These are phyloP conservation scores for Chaetomium strumarium DNA, from an alignment of 2,329 filamentous ascomycete species.

Conservation along the genomic window DNA sequence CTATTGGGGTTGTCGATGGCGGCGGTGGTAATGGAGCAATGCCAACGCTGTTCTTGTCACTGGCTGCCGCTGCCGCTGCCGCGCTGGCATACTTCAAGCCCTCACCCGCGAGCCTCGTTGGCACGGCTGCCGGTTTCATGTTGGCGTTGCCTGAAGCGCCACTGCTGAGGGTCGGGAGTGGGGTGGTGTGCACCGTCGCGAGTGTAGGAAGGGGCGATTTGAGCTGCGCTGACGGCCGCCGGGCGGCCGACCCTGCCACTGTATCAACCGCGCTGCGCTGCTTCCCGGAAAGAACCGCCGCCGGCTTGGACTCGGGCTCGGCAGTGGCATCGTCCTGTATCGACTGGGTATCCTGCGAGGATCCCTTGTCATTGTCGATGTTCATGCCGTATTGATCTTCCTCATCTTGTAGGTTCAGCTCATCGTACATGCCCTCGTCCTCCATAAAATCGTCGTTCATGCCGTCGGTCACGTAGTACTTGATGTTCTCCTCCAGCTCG, in stretches of 20 bases:
- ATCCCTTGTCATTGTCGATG: constrained; percentile 75
- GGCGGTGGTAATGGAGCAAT: constrained; percentile 92
- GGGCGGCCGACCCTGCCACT: constrained; percentile 44
- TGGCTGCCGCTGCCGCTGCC: constrained; percentile 85
- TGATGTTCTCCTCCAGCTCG: constrained; percentile 85
- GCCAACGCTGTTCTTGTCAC: constrained; percentile 79
- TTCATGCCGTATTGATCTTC: constrained; percentile 80
- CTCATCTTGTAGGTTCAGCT: constrained; percentile 85
- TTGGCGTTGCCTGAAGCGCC: constrained; percentile 41
- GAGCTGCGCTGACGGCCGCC: constrained; percentile 80
- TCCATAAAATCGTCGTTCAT: constrained; percentile 86
- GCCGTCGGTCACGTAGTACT: constrained; percentile 90
- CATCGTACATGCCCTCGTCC: constrained; percentile 92
- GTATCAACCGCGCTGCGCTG: constrained; percentile 53
- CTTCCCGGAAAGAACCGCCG: constrained; percentile 41
- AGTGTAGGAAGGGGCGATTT: constrained; percentile 92
- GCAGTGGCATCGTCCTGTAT: constrained; percentile 68
- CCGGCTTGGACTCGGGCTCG: constrained; percentile 49
- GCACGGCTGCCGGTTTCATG: constrained; percentile 92
- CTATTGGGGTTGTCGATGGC: constrained; percentile 50
- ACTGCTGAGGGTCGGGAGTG: constrained; percentile 56
- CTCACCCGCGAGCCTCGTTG: constrained; percentile 78
- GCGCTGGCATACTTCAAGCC: constrained; percentile 95
- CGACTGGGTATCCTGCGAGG: constrained; percentile 93
- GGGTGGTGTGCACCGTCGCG: constrained; percentile 76